Percentiles rank a stretch among this genome's conserved stretches.
Evolutionary conservation across 495 filamentous ascomycete species (phyloP).

Genomic region (Talaromyces proteolyticus): DNA sequence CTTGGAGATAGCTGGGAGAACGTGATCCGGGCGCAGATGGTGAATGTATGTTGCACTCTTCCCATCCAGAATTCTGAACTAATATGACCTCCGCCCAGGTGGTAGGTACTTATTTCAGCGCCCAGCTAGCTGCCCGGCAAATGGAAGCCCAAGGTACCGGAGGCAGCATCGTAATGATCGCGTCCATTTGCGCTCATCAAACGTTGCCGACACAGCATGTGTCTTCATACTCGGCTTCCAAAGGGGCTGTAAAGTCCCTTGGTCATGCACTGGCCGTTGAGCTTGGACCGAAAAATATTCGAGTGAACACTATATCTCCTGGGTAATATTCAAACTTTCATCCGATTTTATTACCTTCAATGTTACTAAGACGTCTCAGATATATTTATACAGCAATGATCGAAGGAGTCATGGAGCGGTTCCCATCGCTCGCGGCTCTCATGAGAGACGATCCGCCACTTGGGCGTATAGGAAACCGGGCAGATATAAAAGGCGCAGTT

Average conservation of each 20-base stretch:
- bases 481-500: not conserved
- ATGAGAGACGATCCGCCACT: not conserved
- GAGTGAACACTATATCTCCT: slow-evolving; percentile 20
- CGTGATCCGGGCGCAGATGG: slow-evolving; percentile 1
- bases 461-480: slow-evolving; percentile 3
- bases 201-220: slow-evolving; percentile 2
- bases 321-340: too few species aligned
- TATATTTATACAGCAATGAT: slow-evolving; percentile 48
- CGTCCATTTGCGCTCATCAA: slow-evolving; percentile 42
- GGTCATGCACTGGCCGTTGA: slow-evolving; percentile 30
- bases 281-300: slow-evolving; percentile 28
- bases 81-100: not conserved
- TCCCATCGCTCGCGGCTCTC: too few species aligned
- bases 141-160: slow-evolving; percentile 33
- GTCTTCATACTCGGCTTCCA: not conserved
- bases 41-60: slow-evolving; percentile 5
- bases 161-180: slow-evolving; percentile 56
- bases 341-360: too few species aligned
- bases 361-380: slow-evolving; percentile 39
- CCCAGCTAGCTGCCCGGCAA: not conserved
- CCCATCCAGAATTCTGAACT: not conserved
- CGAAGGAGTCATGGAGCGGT: slow-evolving; percentile 6
- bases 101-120: slow-evolving; percentile 5
- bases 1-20: slow-evolving; percentile 9
- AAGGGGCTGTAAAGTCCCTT: not conserved